Evolutionary conservation across 2,329 filamentous ascomycete species (phyloP).

Genomic region (Scytalidium sp.): DNA sequence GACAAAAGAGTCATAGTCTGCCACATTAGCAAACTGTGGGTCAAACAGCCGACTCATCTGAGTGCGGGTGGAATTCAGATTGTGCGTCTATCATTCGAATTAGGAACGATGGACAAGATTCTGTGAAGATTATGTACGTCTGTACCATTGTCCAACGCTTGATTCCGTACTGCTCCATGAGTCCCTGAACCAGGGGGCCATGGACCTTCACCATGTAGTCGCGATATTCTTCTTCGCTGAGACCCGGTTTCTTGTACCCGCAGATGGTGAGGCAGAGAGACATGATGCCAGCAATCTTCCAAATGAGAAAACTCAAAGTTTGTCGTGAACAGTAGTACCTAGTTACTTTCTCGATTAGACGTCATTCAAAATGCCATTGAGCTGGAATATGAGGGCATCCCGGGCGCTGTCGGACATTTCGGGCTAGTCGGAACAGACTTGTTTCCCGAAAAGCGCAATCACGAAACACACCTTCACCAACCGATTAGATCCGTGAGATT

Average conservation of each 20-base stretch:
- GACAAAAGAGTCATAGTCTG: conserved; percentile 48
- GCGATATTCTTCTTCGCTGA: conserved; percentile 45
- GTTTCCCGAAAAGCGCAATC: no score
- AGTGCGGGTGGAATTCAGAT: conserved; percentile 29
- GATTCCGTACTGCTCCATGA: conserved; percentile 48
- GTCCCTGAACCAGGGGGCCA: conserved; percentile 41
- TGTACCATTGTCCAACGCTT: conserved; percentile 41
- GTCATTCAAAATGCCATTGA: no score
- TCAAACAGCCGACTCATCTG: conserved; percentile 41
- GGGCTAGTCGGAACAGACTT: no score
- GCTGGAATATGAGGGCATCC: no score
- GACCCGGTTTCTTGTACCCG: conserved; percentile 43
- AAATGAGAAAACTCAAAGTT: no score
- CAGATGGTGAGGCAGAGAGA: conserved; percentile 45
- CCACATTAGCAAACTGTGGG: conserved; percentile 44
- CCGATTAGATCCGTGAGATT: no score
- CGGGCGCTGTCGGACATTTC: no score
- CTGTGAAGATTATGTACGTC: not conserved
- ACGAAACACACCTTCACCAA: no score
- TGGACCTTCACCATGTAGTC: conserved; percentile 44
- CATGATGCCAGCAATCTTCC: conserved; percentile 7
- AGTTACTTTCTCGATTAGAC: no score
- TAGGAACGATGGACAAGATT: conserved; percentile 5
- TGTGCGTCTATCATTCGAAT: conserved; percentile 37
- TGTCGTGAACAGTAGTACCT: not conserved